A percentile compares a stretch with the other conserved stretches of the same genome.
These are phyloP conservation scores for Claviceps quebecensis DNA, from an alignment of 2,329 filamentous ascomycete species.

Conservation along the genomic window DNA sequence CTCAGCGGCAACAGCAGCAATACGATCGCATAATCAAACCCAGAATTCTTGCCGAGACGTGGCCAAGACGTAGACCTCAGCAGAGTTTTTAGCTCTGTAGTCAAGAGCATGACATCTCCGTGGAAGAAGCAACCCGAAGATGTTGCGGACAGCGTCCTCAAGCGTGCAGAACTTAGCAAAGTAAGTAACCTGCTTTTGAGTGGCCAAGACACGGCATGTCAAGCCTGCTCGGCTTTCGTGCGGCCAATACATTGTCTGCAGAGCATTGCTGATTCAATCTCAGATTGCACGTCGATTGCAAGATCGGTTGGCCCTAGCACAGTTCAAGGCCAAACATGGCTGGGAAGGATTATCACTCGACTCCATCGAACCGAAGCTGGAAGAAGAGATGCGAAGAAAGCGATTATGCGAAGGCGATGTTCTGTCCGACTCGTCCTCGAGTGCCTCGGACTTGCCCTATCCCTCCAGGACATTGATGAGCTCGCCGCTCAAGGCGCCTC, in stretches of 20 bases:
- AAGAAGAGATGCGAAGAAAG: constrained; percentile 64
- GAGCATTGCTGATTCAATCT: neutral
- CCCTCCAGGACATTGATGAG: constrained; percentile 59
- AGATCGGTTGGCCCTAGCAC: constrained; percentile 85
- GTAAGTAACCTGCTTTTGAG: constrained; percentile 28
- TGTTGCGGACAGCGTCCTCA: constrained; percentile 55
- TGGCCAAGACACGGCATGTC: neutral
- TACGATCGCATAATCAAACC: neutral
- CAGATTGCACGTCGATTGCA: constrained; percentile 89
- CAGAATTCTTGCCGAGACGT: neutral
- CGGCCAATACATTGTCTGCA: neutral
- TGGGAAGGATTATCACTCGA: constrained; percentile 84
- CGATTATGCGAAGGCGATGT: constrained; percentile 57
- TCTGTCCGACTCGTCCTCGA: constrained; percentile 77
- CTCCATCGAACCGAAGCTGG: constrained; percentile 70
- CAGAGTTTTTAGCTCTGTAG: neutral
- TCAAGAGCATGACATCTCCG: constrained; percentile 38
- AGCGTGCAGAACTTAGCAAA: constrained; percentile 62
- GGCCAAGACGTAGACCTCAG: neutral
- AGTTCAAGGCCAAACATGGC: constrained; percentile 93
- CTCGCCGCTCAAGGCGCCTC: constrained; percentile 66
- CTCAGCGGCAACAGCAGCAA: neutral
- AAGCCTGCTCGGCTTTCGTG: neutral
- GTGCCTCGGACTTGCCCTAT: constrained; percentile 63
- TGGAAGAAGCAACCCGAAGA: constrained; percentile 50